Conservation (phyloP, 177 flowering plant species). For the Tripterygium wilfordii region DNA sequence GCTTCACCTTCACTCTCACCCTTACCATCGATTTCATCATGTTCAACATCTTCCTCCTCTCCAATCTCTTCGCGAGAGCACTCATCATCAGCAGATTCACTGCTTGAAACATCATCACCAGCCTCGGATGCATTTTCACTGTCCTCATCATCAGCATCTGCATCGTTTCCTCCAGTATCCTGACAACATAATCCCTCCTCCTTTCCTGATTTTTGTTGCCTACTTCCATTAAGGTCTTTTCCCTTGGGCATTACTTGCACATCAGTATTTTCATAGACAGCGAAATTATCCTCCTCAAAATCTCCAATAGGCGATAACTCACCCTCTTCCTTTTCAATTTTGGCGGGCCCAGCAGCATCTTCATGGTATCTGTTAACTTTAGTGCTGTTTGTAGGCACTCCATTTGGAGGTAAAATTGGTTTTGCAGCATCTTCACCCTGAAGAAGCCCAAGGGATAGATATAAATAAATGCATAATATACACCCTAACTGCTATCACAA, state of each 20-base stretch:
- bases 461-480: neutral
- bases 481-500: too few relatives aligned
- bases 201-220: constrained; percentile 29
- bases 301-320: constrained; percentile 82
- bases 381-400: constrained; percentile 20
- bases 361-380: constrained; percentile 27
- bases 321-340: constrained; percentile 84
- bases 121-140: constrained; percentile 76
- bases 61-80: constrained; percentile 62
- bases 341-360: constrained; percentile 33
- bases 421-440: constrained; percentile 36
- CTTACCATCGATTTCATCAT: constrained; percentile 59
- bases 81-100: constrained; percentile 78
- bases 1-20: constrained; percentile 96
- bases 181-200: constrained; percentile 32
- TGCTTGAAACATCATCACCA: constrained; percentile 68
- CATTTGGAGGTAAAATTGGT: constrained; percentile 29
- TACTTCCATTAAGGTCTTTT: constrained; percentile 23
- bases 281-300: constrained; percentile 69
- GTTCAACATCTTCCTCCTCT: constrained; percentile 57
- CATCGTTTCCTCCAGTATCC: constrained; percentile 42
- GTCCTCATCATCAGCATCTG: constrained; percentile 79
- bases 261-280: constrained; percentile 31
- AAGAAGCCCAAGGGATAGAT: neutral
- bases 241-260: constrained; percentile 21